A percentile compares a stretch with the other conserved stretches of the same genome.
Conservation (phyloP, 73 alveolate species). For the Paraurostyla sp. region DNA sequence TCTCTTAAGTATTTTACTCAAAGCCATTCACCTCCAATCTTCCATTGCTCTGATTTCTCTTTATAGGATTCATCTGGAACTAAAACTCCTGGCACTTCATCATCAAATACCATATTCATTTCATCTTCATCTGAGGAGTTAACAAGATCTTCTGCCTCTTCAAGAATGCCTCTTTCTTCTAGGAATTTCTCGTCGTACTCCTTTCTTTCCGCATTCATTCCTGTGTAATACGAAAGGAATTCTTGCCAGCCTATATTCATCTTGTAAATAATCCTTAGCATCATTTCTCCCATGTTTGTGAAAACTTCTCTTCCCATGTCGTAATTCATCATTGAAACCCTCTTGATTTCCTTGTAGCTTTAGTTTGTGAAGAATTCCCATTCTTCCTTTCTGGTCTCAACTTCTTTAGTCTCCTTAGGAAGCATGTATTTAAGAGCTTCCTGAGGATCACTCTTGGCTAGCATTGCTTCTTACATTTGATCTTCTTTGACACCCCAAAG, state of each 20-base stretch:
- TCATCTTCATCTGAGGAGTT: slow-evolving; percentile 6
- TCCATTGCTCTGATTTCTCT: background rate
- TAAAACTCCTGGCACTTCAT: slow-evolving; percentile 21
- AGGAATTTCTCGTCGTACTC: slow-evolving; percentile 4
- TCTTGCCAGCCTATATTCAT: slow-evolving; percentile 9
- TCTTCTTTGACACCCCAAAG: background rate
- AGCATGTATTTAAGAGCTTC: slow-evolving; percentile 32
- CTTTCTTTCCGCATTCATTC: slow-evolving; percentile 8
- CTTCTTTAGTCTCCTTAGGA: slow-evolving; percentile 19
- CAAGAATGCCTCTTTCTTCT: slow-evolving; percentile 24
- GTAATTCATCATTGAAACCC: slow-evolving; percentile 11
- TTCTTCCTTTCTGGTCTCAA: slow-evolving; percentile 12
- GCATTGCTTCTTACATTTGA: background rate
- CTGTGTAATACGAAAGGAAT: slow-evolving; percentile 33
- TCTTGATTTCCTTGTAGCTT: slow-evolving; percentile 10
- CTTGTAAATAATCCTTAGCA: background rate
- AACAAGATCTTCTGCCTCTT: slow-evolving; percentile 20
- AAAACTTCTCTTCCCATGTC: background rate
- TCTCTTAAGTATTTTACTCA: background rate
- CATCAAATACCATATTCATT: background rate
- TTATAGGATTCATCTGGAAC: background rate
- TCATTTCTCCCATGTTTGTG: background rate
- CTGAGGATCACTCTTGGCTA: background rate
- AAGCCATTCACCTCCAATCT: slow-evolving; percentile 2
- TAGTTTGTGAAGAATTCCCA: slow-evolving; percentile 6